Evolutionary conservation across 257 asterid genomes (phyloP).

Genomic region (Vinca minor): DNA sequence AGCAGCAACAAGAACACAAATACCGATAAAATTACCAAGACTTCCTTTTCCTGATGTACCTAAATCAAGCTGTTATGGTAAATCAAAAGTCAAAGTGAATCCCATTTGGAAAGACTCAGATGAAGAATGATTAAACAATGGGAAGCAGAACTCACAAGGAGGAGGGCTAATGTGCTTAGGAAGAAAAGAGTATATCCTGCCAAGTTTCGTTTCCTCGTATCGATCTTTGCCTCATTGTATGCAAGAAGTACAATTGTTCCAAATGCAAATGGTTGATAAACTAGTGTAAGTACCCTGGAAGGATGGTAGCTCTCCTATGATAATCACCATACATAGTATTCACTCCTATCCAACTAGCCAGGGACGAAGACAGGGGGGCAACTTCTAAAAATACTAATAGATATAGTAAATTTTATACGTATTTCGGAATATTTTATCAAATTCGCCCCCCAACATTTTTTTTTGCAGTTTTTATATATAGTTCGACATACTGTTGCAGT

Average conservation of each 20-base stretch:
- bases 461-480: no score
- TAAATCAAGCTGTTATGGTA: slow-evolving; percentile 26
- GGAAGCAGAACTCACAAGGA: slow-evolving; percentile 20
- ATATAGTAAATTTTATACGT: no score
- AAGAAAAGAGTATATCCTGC: slow-evolving; percentile 27
- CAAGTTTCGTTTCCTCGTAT: slow-evolving; percentile 32
- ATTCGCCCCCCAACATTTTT: no score
- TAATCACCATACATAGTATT: not conserved
- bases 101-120: not conserved
- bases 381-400: not conserved
- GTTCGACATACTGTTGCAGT: no score
- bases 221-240: slow-evolving; percentile 26
- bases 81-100: not conserved
- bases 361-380: no score
- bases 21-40: slow-evolving; percentile 24
- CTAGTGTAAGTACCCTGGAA: slow-evolving; percentile 34
- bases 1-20: slow-evolving; percentile 28
- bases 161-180: slow-evolving; percentile 23
- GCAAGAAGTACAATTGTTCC: slow-evolving; percentile 31
- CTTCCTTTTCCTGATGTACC: slow-evolving; percentile 31
- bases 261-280: slow-evolving; percentile 36
- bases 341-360: not conserved
- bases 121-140: not conserved
- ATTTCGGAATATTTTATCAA: no score
- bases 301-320: slow-evolving; percentile 33